phyloP scores from a whole-genome alignment of 805 yeast species.

The Sugiyamaella chiloensis region DNA sequence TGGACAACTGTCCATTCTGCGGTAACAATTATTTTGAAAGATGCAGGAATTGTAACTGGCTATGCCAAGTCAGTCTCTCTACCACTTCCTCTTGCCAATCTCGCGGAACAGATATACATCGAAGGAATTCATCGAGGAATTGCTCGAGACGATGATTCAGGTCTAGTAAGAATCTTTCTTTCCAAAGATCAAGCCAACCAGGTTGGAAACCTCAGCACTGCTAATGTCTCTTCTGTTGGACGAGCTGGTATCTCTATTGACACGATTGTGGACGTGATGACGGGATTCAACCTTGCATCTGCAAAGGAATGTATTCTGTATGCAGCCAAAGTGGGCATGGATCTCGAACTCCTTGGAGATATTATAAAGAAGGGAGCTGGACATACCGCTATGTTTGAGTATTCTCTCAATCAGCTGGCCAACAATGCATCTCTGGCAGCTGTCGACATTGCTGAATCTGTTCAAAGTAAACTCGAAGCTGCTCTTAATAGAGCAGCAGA shows the following conservation, averaged over 20 bases:
- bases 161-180: conserved; percentile 9
- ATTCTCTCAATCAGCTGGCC: background rate
- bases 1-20: conserved; percentile 14
- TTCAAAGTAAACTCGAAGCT: conserved; percentile 2
- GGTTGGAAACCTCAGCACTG: conserved; percentile 5
- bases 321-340: conserved; percentile 9
- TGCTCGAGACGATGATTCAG: conserved; percentile 11
- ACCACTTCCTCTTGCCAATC: conserved; percentile 9
- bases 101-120: conserved; percentile 12
- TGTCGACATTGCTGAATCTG: background rate
- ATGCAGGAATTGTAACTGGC: conserved; percentile 12
- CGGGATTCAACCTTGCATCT: conserved; percentile 8
- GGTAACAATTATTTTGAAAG: conserved; percentile 10
- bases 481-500: conserved; percentile 6
- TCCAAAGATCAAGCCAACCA: background rate
- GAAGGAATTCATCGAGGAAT: conserved; percentile 2
- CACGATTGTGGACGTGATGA: conserved; percentile 7
- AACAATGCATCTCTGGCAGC: background rate
- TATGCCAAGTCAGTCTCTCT: conserved; percentile 8
- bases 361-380: conserved; percentile 15
- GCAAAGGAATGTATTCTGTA: conserved; percentile 11
- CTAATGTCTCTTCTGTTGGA: background rate
- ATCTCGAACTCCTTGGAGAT: conserved; percentile 5
- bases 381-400: conserved; percentile 6
- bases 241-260: conserved; percentile 4